Conservation (phyloP, 768 basidiomycete genomes). For the Russula olivacea region DNA sequence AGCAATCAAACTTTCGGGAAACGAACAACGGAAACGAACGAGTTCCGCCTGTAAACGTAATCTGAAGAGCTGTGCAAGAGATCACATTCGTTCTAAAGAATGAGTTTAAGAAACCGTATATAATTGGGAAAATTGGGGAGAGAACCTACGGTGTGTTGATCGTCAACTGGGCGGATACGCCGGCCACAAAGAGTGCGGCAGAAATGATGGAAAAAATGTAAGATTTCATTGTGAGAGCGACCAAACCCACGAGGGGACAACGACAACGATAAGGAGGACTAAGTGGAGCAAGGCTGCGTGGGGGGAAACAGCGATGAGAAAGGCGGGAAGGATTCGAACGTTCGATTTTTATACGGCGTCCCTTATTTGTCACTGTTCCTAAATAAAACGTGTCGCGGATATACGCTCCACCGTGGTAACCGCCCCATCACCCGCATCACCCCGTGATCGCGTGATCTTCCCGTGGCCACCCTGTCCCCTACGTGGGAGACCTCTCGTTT, state of each 20-base stretch:
- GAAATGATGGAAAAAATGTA: constrained; percentile 35
- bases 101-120: constrained; percentile 8
- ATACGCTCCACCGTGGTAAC: not conserved
- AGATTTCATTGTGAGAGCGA: constrained; percentile 43
- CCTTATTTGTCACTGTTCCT: not conserved
- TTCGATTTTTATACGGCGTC: constrained; percentile 11
- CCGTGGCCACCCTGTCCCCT: not conserved
- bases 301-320: constrained; percentile 25
- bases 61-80: constrained; percentile 51
- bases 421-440: not conserved
- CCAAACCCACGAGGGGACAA: constrained; percentile 24
- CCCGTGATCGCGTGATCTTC: not conserved
- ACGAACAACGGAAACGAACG: constrained; percentile 28
- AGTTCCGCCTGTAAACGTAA: constrained; percentile 53
- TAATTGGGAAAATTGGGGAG: not conserved
- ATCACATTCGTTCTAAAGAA: constrained; percentile 40
- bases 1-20: not conserved
- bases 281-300: constrained; percentile 30
- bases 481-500: not conserved
- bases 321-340: constrained; percentile 20
- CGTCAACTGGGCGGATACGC: constrained; percentile 44
- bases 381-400: not conserved
- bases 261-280: constrained; percentile 29
- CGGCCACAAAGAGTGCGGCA: constrained; percentile 38
- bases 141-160: constrained; percentile 69